Conservation (phyloP, 225 moss, liverwort and hornwort genomes). For the Bryoerythrophyllum caledonicum region DNA sequence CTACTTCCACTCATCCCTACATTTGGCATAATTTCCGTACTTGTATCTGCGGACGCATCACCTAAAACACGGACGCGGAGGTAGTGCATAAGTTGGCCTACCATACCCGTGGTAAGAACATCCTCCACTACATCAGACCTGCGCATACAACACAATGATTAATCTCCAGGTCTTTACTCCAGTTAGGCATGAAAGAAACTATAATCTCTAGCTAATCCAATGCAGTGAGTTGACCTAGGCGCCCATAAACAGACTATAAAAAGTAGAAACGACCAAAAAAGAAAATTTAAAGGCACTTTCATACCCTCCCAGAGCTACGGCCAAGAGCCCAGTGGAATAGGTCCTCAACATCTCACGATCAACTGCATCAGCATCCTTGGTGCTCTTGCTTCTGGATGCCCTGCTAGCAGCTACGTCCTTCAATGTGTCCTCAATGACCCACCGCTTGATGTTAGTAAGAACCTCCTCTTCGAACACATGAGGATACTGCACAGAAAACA, state of each 20-base stretch:
- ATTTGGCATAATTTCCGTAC: constrained; percentile 56
- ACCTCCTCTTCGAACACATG: constrained; percentile 88
- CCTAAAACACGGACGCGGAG: constrained; percentile 85
- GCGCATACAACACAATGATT: constrained; percentile 38
- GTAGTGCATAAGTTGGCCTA: constrained; percentile 92
- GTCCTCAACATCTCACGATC: constrained; percentile 95
- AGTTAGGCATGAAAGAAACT: neutral
- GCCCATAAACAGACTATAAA: neutral
- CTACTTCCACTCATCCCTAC: constrained; percentile 63
- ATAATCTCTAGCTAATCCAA: neutral
- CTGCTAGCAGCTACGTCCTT: constrained; percentile 54
- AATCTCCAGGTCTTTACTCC: neutral
- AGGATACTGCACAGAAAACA: constrained; percentile 68
- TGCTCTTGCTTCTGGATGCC: constrained; percentile 42
- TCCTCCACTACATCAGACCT: constrained; percentile 94
- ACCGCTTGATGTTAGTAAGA: constrained; percentile 79
- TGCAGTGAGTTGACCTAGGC: constrained; percentile 1
- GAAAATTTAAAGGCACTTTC: constrained; percentile 17
- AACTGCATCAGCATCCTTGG: constrained; percentile 43
- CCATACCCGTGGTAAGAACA: constrained; percentile 93
- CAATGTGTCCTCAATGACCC: constrained; percentile 78
- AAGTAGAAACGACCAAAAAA: neutral
- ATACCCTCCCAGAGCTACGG: constrained; percentile 88
- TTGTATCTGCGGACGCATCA: constrained; percentile 57
- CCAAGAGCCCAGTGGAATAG: constrained; percentile 92